These are phyloP conservation scores for Leucocoprinus sp. DNA, from an alignment of 768 basidiomycete genomes.

Conservation along the genomic window DNA sequence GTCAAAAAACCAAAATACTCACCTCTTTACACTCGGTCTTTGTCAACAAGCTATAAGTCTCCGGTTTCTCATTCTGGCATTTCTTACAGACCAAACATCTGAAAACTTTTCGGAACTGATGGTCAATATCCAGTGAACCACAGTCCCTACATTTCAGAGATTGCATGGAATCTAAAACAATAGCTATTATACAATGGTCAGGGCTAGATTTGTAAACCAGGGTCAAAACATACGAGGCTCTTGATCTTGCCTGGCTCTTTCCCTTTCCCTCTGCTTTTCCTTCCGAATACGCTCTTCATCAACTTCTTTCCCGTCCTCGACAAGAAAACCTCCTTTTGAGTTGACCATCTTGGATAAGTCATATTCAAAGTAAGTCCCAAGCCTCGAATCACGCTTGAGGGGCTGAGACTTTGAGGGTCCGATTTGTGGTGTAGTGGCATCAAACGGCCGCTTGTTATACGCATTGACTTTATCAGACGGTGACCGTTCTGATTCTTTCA, in stretches of 20 bases:
- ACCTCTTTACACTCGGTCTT: conserved; percentile 99
- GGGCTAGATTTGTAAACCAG: neutral
- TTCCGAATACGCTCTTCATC: conserved; percentile 69
- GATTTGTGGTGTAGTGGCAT: conserved; percentile 54
- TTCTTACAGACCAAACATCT: conserved; percentile 78
- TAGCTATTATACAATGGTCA: conserved; percentile 40
- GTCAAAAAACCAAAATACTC: conserved; percentile 16
- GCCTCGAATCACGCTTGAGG: conserved; percentile 64
- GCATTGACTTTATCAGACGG: conserved; percentile 42
- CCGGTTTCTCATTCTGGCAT: conserved; percentile 85
- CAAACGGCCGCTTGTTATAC: conserved; percentile 72
- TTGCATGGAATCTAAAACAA: conserved; percentile 60
- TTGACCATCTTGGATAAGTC: conserved; percentile 96
- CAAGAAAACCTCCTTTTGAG: conserved; percentile 89
- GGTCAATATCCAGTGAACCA: conserved; percentile 82
- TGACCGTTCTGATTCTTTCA: conserved; percentile 47
- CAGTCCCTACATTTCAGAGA: conserved; percentile 89
- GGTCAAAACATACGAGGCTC: conserved; percentile 54
- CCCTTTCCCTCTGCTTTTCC: conserved; percentile 74
- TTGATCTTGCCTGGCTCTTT: conserved; percentile 64
- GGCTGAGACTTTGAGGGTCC: conserved; percentile 35
- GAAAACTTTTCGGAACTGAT: conserved; percentile 74
- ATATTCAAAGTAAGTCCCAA: conserved; percentile 95
- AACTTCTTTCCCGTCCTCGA: conserved; percentile 79
- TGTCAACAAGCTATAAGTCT: conserved; percentile 90